Evolutionary conservation across 2,329 filamentous ascomycete genomes (phyloP), one percentile per base, ranked within the genome.

Genomic region (Cordyceps tenuipes): DNA sequence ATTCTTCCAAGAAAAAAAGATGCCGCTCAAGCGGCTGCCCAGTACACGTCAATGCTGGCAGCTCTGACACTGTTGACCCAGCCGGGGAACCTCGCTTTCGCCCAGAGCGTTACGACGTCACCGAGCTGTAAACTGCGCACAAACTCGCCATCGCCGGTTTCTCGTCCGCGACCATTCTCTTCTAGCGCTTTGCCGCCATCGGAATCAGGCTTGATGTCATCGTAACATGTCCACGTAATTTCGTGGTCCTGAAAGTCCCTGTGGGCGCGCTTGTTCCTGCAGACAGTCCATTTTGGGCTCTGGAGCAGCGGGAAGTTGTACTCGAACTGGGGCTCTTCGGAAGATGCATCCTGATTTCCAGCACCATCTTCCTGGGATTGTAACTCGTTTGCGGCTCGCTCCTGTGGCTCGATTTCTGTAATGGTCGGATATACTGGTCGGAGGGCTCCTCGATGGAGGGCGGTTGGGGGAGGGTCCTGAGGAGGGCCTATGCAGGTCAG

Each of bases 81-180:
- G 0, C 71, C 77, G 0, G 67, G 69, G 59, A 82, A 86, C 61
- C 83, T 76, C 2, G 82, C 77, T 69, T 81, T 84, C 0, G 73
- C 83, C 84, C 84, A 87, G 1, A 87, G 66, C 0, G 83, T 86
- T 12, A 87, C 71, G 19, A 84, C 77, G 64, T 87, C 84, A 1
- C 84, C 84, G n/a, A 83, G 64, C 64, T 76, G 78, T 64, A 87
- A 66, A 50, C 71, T 73, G 17, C 79, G 77, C 39, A 87, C 78
- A 68, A 84, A 86, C 43, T 77, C 70, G 1, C 84, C 84, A 56
- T 78, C 76, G 0, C 72, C 79, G 0, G 81, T 82, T 4, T 67
- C 76, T 21, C 66, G 67, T 1, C 84, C 84, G 0, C 83, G 75
- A 0, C 84, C 84, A 2, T 68, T 23, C 1, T 71, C 65, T 0